phyloP scores from a whole-genome alignment of 306 rosid species.

The Vigna radiata region DNA sequence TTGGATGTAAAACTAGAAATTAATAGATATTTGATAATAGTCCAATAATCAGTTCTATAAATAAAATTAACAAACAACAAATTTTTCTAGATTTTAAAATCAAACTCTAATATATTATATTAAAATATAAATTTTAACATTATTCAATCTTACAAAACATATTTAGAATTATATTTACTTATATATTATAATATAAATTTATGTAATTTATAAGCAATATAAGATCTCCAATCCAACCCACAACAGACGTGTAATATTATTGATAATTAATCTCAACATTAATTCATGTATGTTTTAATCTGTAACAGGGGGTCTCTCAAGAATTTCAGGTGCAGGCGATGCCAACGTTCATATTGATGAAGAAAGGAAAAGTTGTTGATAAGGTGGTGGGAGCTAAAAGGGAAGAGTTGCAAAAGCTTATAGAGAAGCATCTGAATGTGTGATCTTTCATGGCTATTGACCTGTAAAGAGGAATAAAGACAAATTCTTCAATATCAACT shows the following conservation, averaged over 20 bases:
- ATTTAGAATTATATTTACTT: too few relatives aligned
- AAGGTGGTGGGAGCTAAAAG: constrained; percentile 72
- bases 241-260: neutral
- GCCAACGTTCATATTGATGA: constrained; percentile 80
- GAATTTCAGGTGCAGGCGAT: constrained; percentile 70
- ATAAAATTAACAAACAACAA: too few relatives aligned
- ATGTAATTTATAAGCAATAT: too few relatives aligned
- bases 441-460: constrained; percentile 10
- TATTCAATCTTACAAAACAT: too few relatives aligned
- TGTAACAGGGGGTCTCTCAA: constrained; percentile 62
- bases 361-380: constrained; percentile 68
- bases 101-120: too few relatives aligned
- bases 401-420: constrained; percentile 68
- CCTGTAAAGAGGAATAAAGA: constrained; percentile 32
- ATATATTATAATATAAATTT: too few relatives aligned
- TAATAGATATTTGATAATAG: too few relatives aligned
- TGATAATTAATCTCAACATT: neutral
- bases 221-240: too few relatives aligned
- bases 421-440: constrained; percentile 61
- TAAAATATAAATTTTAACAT: too few relatives aligned
- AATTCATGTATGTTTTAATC: neutral
- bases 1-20: too few relatives aligned
- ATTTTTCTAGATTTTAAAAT: too few relatives aligned
- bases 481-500: constrained; percentile 18
- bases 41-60: too few relatives aligned